These are phyloP conservation scores for Entelexis sorbosivorans DNA, from an alignment of 1,139 yeast species.

Conservation along the genomic window DNA sequence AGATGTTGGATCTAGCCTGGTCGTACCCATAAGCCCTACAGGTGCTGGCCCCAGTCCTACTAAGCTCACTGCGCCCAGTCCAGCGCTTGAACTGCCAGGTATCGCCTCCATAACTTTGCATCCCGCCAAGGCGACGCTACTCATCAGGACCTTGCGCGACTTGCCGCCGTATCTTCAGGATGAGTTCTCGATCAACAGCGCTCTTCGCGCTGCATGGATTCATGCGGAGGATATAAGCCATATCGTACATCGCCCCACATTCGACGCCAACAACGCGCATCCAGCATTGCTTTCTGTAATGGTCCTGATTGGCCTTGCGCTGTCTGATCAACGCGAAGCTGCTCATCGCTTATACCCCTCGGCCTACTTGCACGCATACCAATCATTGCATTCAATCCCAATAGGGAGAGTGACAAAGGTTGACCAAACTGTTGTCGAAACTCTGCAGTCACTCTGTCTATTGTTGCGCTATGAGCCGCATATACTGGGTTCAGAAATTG, in stretches of 20 bases:
- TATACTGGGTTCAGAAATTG: conserved; percentile 22
- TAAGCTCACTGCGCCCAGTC: neutral
- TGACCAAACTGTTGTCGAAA: conserved; percentile 17
- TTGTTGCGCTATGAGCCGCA: conserved; percentile 26
- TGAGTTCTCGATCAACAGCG: conserved; percentile 17
- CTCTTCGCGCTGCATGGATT: conserved; percentile 25
- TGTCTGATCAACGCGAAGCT: conserved; percentile 19
- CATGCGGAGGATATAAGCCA: conserved; percentile 23
- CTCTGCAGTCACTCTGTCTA: conserved; percentile 26
- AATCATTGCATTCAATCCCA: conserved; percentile 12
- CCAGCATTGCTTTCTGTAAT: conserved; percentile 32
- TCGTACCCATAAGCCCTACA: neutral
- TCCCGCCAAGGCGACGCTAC: neutral
- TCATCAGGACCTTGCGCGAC: neutral
- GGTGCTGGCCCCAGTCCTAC: neutral
- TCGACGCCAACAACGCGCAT: conserved; percentile 30
- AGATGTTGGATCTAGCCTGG: neutral
- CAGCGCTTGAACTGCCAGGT: neutral
- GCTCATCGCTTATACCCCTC: conserved; percentile 22
- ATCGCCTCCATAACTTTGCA: neutral
- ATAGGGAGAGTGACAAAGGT: conserved; percentile 7
- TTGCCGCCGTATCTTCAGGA: conserved; percentile 2
- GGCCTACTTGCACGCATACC: conserved; percentile 20
- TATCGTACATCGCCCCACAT: conserved; percentile 36
- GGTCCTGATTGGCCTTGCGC: conserved; percentile 34